phyloP scores from a whole-genome alignment of 257 asterid species.

The Cruciata laevipes region DNA sequence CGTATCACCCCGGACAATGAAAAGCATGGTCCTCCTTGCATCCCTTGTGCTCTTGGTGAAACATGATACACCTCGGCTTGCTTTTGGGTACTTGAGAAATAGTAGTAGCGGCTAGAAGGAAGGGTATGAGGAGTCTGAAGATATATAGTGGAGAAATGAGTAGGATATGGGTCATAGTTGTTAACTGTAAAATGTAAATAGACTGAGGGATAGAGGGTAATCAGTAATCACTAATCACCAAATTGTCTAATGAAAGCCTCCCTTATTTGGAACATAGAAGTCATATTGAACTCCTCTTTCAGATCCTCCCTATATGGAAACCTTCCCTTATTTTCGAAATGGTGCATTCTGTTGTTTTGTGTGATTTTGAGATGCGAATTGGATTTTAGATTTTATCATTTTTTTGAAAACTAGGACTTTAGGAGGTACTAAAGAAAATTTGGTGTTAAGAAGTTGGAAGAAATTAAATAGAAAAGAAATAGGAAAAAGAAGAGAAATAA shows the following conservation, averaged over 20 bases:
- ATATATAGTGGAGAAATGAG: not conserved
- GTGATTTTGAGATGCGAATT: not conserved
- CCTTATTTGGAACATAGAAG: not conserved
- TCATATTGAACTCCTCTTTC: not conserved
- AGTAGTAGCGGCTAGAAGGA: constrained; percentile 6
- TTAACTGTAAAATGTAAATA: constrained; percentile 44
- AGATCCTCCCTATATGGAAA: too few species aligned
- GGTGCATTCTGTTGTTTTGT: not conserved
- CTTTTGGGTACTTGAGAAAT: constrained; percentile 8
- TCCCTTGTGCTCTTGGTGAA: constrained; percentile 79
- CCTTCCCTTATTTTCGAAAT: too few species aligned
- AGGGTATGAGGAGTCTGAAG: not conserved
- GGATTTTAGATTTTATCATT: too few species aligned
- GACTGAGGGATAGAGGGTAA: constrained; percentile 19
- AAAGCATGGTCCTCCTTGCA: constrained; percentile 59
- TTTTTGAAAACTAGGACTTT: too few species aligned
- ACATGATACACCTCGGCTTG: too few species aligned
- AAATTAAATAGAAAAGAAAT: too few species aligned
- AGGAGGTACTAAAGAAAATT: too few species aligned
- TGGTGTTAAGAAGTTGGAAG: too few species aligned
- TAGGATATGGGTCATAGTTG: constrained; percentile 18
- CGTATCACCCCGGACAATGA: constrained; percentile 57
- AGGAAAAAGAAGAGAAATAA: too few species aligned
- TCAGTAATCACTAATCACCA: not conserved
- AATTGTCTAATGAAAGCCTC: not conserved